A percentile compares a stretch with the other conserved stretches of the same genome.
These are phyloP conservation scores for Verticillium longisporum DNA, from an alignment of 2,329 filamentous ascomycete species.

Conservation along the genomic window DNA sequence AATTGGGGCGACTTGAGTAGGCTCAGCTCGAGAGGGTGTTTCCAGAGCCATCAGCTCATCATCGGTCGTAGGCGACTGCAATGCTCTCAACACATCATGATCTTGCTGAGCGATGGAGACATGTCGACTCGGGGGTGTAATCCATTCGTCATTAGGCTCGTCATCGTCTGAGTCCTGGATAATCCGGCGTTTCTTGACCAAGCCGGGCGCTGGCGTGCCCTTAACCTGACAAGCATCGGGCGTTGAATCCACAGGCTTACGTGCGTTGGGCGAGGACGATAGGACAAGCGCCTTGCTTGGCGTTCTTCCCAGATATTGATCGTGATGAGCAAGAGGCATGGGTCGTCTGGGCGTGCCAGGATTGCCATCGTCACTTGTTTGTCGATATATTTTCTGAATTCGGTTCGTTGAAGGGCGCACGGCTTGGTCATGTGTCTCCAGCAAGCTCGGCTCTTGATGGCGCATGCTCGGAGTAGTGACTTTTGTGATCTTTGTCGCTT, in stretches of 20 bases:
- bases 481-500: conserved; percentile 18
- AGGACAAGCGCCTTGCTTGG: conserved; percentile 14
- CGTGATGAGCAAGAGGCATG: background rate
- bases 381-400: conserved; percentile 12
- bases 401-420: conserved; percentile 15
- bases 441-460: conserved; percentile 5
- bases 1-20: background rate
- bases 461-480: conserved; percentile 4
- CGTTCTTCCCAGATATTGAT: conserved; percentile 7
- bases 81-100: background rate
- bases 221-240: background rate
- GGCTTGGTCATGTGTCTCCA: conserved; percentile 13
- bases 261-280: conserved; percentile 5
- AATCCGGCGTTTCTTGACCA: conserved; percentile 20
- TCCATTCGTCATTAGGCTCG: conserved; percentile 44
- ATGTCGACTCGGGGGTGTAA: conserved; percentile 32
- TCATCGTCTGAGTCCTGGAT: conserved; percentile 55
- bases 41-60: conserved; percentile 10
- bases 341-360: conserved; percentile 5
- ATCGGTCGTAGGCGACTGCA: background rate
- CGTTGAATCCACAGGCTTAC: conserved; percentile 1
- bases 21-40: conserved; percentile 5
- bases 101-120: background rate
- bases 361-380: conserved; percentile 1
- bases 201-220: background rate